Evolutionary conservation across 2,329 filamentous ascomycete genomes (phyloP).

Genomic region (Hypoxylon rubiginosum): DNA sequence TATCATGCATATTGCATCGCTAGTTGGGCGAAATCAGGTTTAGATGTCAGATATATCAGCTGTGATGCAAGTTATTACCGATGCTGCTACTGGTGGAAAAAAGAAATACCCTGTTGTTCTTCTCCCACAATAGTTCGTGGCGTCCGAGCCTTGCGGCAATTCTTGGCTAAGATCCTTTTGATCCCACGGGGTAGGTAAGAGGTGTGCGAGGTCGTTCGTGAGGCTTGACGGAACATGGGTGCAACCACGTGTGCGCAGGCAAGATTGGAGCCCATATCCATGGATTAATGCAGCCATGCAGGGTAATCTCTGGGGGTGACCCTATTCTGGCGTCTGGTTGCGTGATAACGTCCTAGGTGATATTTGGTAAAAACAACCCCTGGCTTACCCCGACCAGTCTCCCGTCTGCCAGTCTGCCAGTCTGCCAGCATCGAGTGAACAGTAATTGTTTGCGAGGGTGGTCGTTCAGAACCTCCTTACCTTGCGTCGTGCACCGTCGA

Average conservation of each 20-base stretch:
- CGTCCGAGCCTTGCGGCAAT: conserved; percentile 32
- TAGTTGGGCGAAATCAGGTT: neutral
- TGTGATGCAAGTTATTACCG: conserved; percentile 19
- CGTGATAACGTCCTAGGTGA: neutral
- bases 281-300: conserved; percentile 24
- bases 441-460: neutral
- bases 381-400: neutral
- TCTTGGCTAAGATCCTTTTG: conserved; percentile 13
- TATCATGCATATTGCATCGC: conserved; percentile 5
- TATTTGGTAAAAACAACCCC: neutral
- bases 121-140: conserved; percentile 5
- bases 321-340: neutral
- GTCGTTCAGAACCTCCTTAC: neutral
- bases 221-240: conserved; percentile 29
- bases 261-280: conserved; percentile 29
- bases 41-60: neutral
- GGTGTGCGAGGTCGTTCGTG: conserved; percentile 1
- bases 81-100: neutral
- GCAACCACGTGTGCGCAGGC: conserved; percentile 30
- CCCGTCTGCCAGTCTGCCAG: no score
- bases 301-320: neutral
- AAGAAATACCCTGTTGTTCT: neutral
- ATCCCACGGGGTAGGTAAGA: conserved; percentile 11
- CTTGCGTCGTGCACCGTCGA: neutral
- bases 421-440: neutral